phyloP scores from a whole-genome alignment of 495 filamentous ascomycete genomes.

The Echria macrotheca region DNA sequence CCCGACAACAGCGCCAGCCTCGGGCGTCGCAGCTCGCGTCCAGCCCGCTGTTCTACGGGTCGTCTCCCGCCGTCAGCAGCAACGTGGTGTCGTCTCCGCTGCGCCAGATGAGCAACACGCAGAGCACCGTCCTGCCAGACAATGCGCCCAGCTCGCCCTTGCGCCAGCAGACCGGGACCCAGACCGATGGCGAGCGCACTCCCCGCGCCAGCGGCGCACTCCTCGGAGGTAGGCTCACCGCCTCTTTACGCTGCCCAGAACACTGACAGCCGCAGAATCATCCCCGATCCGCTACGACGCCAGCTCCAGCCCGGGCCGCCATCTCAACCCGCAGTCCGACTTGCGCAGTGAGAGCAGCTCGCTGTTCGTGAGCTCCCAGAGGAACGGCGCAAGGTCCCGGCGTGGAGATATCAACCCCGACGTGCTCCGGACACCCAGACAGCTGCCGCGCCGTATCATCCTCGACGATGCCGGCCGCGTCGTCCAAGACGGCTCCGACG shows the following conservation, averaged over 20 bases:
- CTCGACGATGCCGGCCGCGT: conserved; percentile 78
- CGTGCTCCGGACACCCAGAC: conserved; percentile 58
- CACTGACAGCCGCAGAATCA: conserved; percentile 68
- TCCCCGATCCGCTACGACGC: conserved; percentile 85
- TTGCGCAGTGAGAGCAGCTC: conserved; percentile 75
- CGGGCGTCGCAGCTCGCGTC: conserved; percentile 52
- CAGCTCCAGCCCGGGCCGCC: conserved; percentile 73
- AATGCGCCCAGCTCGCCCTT: conserved; percentile 64
- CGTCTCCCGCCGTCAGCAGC: conserved; percentile 57
- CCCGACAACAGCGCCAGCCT: conserved; percentile 40
- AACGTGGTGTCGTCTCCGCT: conserved; percentile 41
- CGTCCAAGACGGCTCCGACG: conserved; percentile 57
- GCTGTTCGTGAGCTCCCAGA: conserved; percentile 70
- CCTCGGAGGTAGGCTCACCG: conserved; percentile 64
- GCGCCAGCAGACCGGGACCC: conserved; percentile 51
- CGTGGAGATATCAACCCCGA: conserved; percentile 83
- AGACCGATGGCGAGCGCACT: conserved; percentile 58
- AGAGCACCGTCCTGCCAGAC: conserved; percentile 49
- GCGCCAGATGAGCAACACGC: conserved; percentile 48
- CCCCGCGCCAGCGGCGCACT: conserved; percentile 58
- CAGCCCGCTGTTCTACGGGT: conserved; percentile 79
- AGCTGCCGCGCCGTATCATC: conserved; percentile 64
- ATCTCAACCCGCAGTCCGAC: conserved; percentile 55
- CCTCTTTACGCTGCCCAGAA: too few relatives aligned
- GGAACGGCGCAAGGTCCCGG: conserved; percentile 52